These are phyloP conservation scores for Akanthomyces muscarius DNA, from an alignment of 2,329 filamentous ascomycete species.

Conservation along the genomic window DNA sequence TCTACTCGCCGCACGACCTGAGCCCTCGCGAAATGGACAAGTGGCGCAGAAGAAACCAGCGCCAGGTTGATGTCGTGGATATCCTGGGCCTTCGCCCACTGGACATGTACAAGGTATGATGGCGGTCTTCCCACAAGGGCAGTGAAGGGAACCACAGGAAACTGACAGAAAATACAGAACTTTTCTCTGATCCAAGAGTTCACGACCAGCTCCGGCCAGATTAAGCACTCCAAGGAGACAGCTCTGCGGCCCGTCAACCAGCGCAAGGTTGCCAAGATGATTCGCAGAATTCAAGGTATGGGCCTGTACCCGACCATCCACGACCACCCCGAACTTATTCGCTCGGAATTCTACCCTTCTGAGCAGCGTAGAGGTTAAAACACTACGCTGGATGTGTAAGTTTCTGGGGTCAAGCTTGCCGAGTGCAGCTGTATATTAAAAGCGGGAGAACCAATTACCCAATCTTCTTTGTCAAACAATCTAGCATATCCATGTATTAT, in stretches of 20 bases:
- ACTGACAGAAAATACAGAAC: constrained; percentile 56
- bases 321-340: constrained; percentile 77
- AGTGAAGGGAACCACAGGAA: not conserved
- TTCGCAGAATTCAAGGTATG: constrained; percentile 81
- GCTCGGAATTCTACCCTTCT: constrained; percentile 32
- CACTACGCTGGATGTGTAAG: not conserved
- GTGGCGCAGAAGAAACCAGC: constrained; percentile 61
- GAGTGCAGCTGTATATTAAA: constrained; percentile 5
- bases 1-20: constrained; percentile 89
- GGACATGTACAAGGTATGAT: constrained; percentile 75
- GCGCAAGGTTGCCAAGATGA: constrained; percentile 86
- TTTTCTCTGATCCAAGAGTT: constrained; percentile 89
- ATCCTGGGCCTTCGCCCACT: constrained; percentile 74
- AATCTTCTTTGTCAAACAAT: constrained; percentile 6
- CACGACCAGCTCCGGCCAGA: constrained; percentile 78
- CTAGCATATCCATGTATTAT: constrained; percentile 15
- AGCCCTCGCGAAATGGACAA: constrained; percentile 73
- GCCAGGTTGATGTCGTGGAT: constrained; percentile 71
- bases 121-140: not conserved
- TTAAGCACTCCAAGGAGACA: constrained; percentile 71
- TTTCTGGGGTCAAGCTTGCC: not conserved
- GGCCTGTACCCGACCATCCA: constrained; percentile 91
- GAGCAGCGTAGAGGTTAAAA: constrained; percentile 9
- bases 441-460: not conserved
- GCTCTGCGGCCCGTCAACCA: constrained; percentile 87